Evolutionary conservation across 345 rosid genomes (phyloP).

Genomic region (Triadica sebifera): DNA sequence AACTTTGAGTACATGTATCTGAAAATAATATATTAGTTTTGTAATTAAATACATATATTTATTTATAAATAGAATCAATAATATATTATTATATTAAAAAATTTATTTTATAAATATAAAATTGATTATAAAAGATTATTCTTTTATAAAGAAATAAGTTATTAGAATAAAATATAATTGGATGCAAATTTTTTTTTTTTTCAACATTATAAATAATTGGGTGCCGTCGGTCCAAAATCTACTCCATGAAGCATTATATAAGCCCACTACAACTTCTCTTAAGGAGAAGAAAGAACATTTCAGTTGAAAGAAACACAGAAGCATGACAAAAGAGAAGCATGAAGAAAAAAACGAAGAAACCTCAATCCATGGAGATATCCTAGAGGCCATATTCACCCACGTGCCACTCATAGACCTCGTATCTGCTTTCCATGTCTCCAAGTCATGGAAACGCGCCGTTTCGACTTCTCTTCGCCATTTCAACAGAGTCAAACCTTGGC

Average conservation of each 20-base stretch:
- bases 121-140: too few relatives aligned
- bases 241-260: not conserved
- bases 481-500: constrained; percentile 61
- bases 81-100: too few relatives aligned
- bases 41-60: too few relatives aligned
- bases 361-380: constrained; percentile 47
- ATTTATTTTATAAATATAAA: too few relatives aligned
- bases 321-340: not conserved
- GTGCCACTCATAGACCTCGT: constrained; percentile 63
- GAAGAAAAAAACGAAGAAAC: constrained; percentile 12
- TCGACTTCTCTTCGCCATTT: constrained; percentile 56
- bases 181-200: too few relatives aligned
- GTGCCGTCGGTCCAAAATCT: too few relatives aligned
- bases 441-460: constrained; percentile 63
- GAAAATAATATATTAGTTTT: too few relatives aligned
- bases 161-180: too few relatives aligned
- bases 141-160: too few relatives aligned
- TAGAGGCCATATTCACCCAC: constrained; percentile 45
- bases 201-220: too few relatives aligned
- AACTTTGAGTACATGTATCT: too few relatives aligned
- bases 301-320: not conserved
- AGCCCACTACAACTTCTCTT: not conserved
- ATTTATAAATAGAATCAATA: too few relatives aligned
- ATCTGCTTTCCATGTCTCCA: constrained; percentile 59
- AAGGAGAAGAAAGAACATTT: not conserved